phyloP scores from a whole-genome alignment of 306 rosid genomes.

The Abrus precatorius region DNA sequence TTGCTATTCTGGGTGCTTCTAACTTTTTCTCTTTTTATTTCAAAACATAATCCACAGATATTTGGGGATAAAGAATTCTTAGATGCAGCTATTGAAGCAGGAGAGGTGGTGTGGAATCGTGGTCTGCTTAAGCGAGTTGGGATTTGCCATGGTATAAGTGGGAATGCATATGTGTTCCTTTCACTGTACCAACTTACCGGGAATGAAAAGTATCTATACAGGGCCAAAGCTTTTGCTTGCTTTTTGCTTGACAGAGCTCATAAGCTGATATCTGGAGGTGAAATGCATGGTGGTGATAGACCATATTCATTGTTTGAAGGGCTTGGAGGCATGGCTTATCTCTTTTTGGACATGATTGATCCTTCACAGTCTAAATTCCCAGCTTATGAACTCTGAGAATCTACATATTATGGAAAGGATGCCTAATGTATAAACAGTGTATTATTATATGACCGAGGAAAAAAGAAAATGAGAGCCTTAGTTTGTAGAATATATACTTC shows the following conservation, averaged over 20 bases:
- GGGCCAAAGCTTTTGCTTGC: conserved; percentile 77
- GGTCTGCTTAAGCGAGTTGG: conserved; percentile 75
- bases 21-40: not conserved
- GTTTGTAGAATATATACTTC: not conserved
- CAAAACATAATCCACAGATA: conserved; percentile 52
- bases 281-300: conserved; percentile 75
- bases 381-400: conserved; percentile 64
- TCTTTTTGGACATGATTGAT: conserved; percentile 65
- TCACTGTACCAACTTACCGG: conserved; percentile 73
- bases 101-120: conserved; percentile 69
- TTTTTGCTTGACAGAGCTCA: conserved; percentile 72
- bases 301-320: conserved; percentile 78
- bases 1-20: conserved; percentile 10
- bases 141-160: conserved; percentile 80
- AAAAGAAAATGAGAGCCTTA: conserved; percentile 31
- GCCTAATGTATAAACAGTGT: conserved; percentile 15
- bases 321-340: conserved; percentile 71
- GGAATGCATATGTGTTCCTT: conserved; percentile 72
- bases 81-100: conserved; percentile 76
- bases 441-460: not conserved
- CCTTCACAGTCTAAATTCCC: conserved; percentile 70
- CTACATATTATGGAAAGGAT: conserved; percentile 9
- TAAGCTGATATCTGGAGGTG: conserved; percentile 65
- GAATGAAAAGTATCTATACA: conserved; percentile 57
- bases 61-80: conserved; percentile 66